Percentiles rank a stretch among this genome's conserved stretches.
Evolutionary conservation across 805 yeast genomes (phyloP).

Genomic region (Saccharomyces cerevisiae): DNA sequence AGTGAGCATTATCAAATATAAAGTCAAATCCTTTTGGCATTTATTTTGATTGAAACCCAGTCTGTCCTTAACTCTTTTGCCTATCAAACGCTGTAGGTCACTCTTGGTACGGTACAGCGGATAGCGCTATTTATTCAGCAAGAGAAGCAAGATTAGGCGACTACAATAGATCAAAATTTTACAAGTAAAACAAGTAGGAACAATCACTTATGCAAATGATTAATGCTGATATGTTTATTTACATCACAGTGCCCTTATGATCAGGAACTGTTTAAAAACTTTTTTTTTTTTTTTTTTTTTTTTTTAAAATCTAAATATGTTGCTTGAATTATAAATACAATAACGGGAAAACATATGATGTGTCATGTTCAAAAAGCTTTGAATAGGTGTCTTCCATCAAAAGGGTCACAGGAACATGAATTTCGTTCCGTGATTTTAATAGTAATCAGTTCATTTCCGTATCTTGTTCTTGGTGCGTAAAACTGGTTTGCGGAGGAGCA

Average conservation of each 20-base stretch:
- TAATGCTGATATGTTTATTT: slow-evolving; percentile 3
- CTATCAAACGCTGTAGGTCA: background rate
- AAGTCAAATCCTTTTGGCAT: background rate
- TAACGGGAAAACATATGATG: background rate
- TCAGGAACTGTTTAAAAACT: background rate
- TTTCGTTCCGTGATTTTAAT: background rate
- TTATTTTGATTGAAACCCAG: background rate
- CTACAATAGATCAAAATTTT: background rate
- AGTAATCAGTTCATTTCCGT: slow-evolving; percentile 20
- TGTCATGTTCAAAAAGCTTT: background rate
- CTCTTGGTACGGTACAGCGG: background rate
- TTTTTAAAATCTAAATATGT: slow-evolving; percentile 5
- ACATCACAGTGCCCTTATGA: background rate
- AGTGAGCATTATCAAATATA: background rate
- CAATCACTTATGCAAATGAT: slow-evolving; percentile 25
- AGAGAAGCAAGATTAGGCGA: background rate
- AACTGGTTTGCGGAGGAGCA: slow-evolving; percentile 43
- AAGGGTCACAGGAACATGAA: background rate
- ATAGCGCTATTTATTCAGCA: background rate
- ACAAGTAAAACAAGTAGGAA: slow-evolving; percentile 3
- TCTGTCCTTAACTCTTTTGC: background rate
- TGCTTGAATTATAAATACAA: slow-evolving; percentile 1
- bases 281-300: slow-evolving; percentile 3
- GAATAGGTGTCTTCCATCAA: background rate
- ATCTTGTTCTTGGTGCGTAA: slow-evolving; percentile 16